Base-by-base conservation (phyloP, 139 green algal species). In the Gonium pectorale region DNA sequence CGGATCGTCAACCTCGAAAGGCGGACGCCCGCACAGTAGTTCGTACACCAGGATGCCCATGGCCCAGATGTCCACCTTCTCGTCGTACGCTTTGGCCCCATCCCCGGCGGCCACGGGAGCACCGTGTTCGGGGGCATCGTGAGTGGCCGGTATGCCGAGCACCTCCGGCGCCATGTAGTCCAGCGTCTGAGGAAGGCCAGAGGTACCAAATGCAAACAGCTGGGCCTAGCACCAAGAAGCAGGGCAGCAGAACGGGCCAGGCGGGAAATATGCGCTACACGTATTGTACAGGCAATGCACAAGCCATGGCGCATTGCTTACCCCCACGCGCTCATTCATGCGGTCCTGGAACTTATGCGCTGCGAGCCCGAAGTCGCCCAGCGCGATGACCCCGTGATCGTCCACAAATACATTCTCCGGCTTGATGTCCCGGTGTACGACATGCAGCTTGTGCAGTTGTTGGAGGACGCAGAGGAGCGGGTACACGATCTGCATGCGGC, bases 361-460 rank as follows among this genome's bases (percentile, higher is more conserved):
- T 0, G 79, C 86, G 51, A 92, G 83, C 31, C 89, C 89, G 82
- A 92, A 92, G 72, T 92, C 89, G 0, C 88, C 88, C 26, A 91
- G 68, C 63, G 85, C 82, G 27, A 90, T 64, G 41, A 80, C 80
- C 3, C 87, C 83, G 1, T 68, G 40, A 19, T 68, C 41, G 0
- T 68, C 73, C 6, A 91, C 6, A 38, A 92, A 90, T n/a, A 92
- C 64, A 35, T 92, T 92, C 38, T 92, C 88, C 24, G 88, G 80
- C 38, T 90, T 90, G 24, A 90, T 78, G 62, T 90, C 87, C 0
- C 87, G 80, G 83, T 95, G 92, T 24, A 94, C 84, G 54, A 95
- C 90, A 74, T 89, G 75, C 15, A 85, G 51, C 26, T 52, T 67
- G 73, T 94, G 91, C 27, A 94, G 83, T 44, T 93, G 89, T 33